These are phyloP conservation scores for Leccinum disarticulatum DNA, from an alignment of 768 basidiomycete species.

Conservation along the genomic window DNA sequence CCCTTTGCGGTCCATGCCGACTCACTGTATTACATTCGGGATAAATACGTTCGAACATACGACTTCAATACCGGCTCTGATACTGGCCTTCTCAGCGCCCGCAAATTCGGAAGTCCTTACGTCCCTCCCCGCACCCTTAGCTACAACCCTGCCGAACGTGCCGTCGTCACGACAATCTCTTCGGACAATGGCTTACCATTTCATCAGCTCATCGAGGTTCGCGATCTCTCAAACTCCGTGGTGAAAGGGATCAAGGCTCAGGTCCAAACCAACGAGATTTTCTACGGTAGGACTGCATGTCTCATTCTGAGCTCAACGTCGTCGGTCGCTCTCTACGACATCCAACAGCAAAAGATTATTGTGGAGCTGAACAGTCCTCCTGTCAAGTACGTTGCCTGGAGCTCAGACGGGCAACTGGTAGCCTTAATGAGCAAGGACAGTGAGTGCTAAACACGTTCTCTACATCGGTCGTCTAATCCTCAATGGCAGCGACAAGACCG, in stretches of 20 bases:
- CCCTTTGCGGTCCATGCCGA: slow-evolving; percentile 88
- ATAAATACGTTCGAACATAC: slow-evolving; percentile 96
- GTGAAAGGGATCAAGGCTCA: slow-evolving; percentile 96
- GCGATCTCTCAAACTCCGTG: slow-evolving; percentile 88
- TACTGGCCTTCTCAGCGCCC: slow-evolving; percentile 79
- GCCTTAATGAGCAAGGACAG: slow-evolving; percentile 98
- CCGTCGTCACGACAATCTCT: slow-evolving; percentile 85
- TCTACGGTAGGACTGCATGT: slow-evolving; percentile 96
- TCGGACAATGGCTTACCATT: slow-evolving; percentile 70
- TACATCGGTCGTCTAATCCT: slow-evolving; percentile 9
- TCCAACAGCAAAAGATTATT: slow-evolving; percentile 93
- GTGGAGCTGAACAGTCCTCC: slow-evolving; percentile 92
- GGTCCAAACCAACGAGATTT: slow-evolving; percentile 94
- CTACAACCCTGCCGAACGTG: slow-evolving; percentile 95
- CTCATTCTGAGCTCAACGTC: slow-evolving; percentile 86
- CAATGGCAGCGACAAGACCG: not conserved
- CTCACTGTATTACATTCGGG: slow-evolving; percentile 91
- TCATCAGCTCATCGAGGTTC: slow-evolving; percentile 80
- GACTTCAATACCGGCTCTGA: slow-evolving; percentile 92
- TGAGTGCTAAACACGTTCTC: slow-evolving; percentile 43
- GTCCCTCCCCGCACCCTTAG: slow-evolving; percentile 92
- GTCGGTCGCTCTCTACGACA: slow-evolving; percentile 92
- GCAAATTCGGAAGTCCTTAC: slow-evolving; percentile 95
- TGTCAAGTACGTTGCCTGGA: slow-evolving; percentile 98
- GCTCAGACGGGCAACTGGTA: slow-evolving; percentile 83